Percentiles rank a stretch among this genome's conserved stretches.
Conservation (phyloP, 345 rosid genomes). For the Eucalyptus leucophloia region DNA sequence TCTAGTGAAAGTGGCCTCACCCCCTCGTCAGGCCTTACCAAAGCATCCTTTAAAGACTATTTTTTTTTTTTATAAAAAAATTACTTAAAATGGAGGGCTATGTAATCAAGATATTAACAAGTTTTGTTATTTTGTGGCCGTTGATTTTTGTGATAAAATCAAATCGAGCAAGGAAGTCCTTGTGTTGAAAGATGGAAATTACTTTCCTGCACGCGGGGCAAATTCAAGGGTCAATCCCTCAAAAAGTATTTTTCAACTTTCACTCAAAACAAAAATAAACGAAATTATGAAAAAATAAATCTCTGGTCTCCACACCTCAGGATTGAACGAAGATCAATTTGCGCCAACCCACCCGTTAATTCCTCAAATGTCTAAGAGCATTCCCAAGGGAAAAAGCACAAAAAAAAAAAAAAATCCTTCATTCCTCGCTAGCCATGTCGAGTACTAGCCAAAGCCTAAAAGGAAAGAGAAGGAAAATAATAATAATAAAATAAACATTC, state of each 20-base stretch:
- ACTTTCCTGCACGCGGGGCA: not conserved
- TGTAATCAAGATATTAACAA: not conserved
- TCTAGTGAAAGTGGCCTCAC: too few species aligned
- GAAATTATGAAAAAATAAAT: not conserved
- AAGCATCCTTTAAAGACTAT: not conserved
- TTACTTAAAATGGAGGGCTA: not conserved
- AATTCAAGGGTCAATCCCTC: not conserved
- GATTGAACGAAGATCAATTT: not conserved
- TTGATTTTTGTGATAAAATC: not conserved
- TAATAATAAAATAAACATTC: too few species aligned
- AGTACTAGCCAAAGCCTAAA: too few species aligned
- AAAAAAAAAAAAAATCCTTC: too few species aligned
- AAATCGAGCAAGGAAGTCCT: not conserved
- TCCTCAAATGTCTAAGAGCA: not conserved
- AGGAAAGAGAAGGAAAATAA: too few species aligned
- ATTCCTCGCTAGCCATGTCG: too few species aligned
- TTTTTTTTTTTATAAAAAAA: too few species aligned
- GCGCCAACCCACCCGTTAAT: constrained; percentile 10
- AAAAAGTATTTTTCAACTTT: not conserved
- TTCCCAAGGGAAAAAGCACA: not conserved
- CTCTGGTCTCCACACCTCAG: not conserved
- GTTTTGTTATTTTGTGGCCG: not conserved
- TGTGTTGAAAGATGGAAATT: not conserved
- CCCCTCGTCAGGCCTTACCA: too few species aligned
- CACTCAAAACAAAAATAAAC: not conserved